Base-by-base conservation (phyloP, 805 yeast genomes). In the Spencermartinsiella europaea region DNA sequence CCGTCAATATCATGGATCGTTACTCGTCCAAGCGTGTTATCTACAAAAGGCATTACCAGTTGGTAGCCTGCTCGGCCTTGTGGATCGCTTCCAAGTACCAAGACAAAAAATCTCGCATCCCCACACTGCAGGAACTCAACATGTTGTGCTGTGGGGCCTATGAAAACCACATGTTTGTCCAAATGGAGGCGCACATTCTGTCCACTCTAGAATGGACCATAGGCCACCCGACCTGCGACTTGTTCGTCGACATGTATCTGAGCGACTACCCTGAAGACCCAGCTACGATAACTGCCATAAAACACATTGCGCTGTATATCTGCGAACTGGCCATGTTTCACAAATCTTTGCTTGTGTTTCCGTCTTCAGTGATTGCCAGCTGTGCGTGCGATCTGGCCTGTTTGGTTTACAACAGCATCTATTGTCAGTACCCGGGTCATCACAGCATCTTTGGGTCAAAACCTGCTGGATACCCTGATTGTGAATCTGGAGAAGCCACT, bases 1-100 rank as follows among this genome's bases (percentile, higher is more conserved):
- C 78, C 71, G 80, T 83, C 34, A 81, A 83, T 56, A 73, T 90
- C 44, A 85, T 91, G 51, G 99, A 91, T 64, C 77, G 97, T 51
- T 91, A 91, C 68, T 85, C 95, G 62, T 84, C 95, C 44, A 84
- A 82, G 57, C 74, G 98, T 56, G 80, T 89, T 5, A 93, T 90
- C 0, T 75, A 85, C 52, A 78, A 82, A 54, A 90, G 85, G 48
- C 98, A 90, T 66, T 81, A 87, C 51, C 96, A 90, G 65, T 73
- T 91, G 45, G 91, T 91, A 8, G 88, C 95, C 27, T 85, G 95
- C 50, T 87, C 96, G 3, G 87, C 96, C 50, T 69, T 91, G 31
- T 91, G 98, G 97, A 76, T 91, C 27, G 87, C 96, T 2, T 82
- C 96, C 21, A 91, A 91, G 64, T 74, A 81, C n/a, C 77, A 77